Conservation (phyloP, 2,329 filamentous ascomycete species). For the Eutypella sp. region DNA sequence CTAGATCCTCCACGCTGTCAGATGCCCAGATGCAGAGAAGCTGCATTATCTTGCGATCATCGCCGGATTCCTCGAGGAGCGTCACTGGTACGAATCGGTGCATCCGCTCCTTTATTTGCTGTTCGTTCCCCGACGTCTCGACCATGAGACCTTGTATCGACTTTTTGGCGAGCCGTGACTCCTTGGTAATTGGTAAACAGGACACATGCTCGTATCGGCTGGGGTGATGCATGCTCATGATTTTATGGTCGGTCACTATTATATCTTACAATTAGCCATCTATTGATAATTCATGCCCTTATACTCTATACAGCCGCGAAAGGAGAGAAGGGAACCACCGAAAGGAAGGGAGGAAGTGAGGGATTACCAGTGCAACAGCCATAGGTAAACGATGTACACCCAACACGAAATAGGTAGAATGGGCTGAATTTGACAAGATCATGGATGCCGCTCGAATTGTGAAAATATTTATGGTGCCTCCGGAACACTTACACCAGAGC, state of each 20-base stretch:
- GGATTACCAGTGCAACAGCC: too few species aligned
- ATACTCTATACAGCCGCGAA: too few species aligned
- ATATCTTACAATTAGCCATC: too few species aligned
- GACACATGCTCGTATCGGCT: conserved; percentile 7
- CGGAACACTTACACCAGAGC: too few species aligned
- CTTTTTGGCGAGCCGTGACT: conserved; percentile 6
- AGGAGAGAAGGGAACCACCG: too few species aligned
- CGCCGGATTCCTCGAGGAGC: neutral
- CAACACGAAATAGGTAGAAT: too few species aligned
- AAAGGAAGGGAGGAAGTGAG: too few species aligned
- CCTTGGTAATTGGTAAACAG: conserved; percentile 7
- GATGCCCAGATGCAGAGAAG: conserved; percentile 15
- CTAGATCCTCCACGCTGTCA: conserved; percentile 10
- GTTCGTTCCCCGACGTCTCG: neutral
- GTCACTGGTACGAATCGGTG: conserved; percentile 8
- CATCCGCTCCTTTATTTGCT: conserved; percentile 1
- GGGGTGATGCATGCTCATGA: conserved; percentile 21
- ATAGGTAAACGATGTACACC: too few species aligned
- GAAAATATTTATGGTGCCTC: too few species aligned
- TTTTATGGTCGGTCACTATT: conserved; percentile 12
- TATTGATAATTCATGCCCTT: too few species aligned
- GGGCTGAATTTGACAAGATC: too few species aligned
- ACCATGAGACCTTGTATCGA: neutral
- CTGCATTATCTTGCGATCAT: conserved; percentile 2
- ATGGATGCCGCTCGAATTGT: too few species aligned